Conservation (phyloP, 139 green algal species). For the Medakamo hakoo region DNA sequence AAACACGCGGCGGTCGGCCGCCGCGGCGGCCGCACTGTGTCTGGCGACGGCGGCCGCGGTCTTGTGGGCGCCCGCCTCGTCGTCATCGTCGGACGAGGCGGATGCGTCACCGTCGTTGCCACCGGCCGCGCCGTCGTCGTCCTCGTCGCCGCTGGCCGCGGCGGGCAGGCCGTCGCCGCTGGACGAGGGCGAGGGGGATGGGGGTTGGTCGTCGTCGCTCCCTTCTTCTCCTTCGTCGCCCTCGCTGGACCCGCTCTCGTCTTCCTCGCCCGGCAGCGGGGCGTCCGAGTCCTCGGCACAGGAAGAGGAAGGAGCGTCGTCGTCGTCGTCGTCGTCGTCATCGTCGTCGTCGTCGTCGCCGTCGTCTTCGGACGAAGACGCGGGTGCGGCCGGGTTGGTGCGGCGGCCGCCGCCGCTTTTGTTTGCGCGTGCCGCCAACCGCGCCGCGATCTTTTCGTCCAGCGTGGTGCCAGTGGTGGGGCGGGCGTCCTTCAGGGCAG, state of each 20-base stretch:
- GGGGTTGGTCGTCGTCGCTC: no score
- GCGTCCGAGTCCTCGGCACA: constrained; percentile 11
- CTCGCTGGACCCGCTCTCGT: no score
- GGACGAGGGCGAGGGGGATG: no score
- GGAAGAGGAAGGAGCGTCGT: no score
- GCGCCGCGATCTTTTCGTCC: constrained; percentile 24
- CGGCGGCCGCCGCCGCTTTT: background rate
- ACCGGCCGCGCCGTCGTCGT: constrained; percentile 7
- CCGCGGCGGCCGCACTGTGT: background rate
- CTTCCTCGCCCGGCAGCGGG: constrained; percentile 30
- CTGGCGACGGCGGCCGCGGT: background rate
- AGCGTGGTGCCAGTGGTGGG: background rate
- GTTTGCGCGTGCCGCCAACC: background rate
- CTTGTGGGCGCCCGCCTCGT: constrained; percentile 10
- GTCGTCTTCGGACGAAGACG: constrained; percentile 12
- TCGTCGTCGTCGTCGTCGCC: constrained; percentile 15
- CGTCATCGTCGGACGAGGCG: constrained; percentile 8
- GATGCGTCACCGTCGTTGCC: constrained; percentile 10
- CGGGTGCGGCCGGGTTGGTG: constrained; percentile 7
- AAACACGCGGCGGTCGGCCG: constrained; percentile 28
- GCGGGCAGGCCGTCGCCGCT: no score
- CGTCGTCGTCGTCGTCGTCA: constrained; percentile 6
- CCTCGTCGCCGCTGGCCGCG: constrained; percentile 10
- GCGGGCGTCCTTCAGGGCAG: background rate
- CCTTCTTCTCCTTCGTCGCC: no score